Base-by-base conservation (phyloP, 805 yeast species). In the Metschnikowia anglica region DNA sequence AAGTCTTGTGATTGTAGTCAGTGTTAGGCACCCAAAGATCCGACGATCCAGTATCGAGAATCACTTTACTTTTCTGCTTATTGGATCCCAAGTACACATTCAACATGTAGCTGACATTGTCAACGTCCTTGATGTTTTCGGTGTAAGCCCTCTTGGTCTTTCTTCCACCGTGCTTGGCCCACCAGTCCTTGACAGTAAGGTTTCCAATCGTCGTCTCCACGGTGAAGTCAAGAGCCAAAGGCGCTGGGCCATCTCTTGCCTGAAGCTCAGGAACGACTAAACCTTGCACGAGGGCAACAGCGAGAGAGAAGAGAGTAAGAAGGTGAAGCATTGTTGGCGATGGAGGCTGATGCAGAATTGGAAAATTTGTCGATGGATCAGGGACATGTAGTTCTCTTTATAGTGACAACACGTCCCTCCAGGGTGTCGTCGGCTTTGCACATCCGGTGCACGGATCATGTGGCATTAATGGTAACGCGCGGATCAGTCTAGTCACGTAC, bases 41-140 rank as follows among this genome's bases (percentile, higher is more conserved):
- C 8, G 72, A 63, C 5, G 73, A 66, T 3, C 73, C 74, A 19
- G 73, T 70, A 49, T 68, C 73, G 9, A 70, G 61, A 48, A 66
- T 55, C 2, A 68, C 70, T 8, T 58, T 53, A 9, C 57, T 59
- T 24, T 51, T 35, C 19, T 66, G 62, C 32, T 47, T 37, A 32
- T 58, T 50, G 8, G 66, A 59, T 9, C 74, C 73, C 34, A 43
- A 17, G 28, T 31, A 24, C 31, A 46, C 32, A 34, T 36, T 26
- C 28, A 36, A 23, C 19, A 39, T 13, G 39, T 39, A 44, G 21
- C 26, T 23, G 26, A 29, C 41, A 28, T 23, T 8, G 8, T 33
- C 37, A 1, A 13, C 25, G 37, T 31, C 17, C 5, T n/a, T 28
- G 36, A 35, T 35, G 12, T 12, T 24, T 34, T 43, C 46, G 16